A percentile compares a stretch with the other conserved stretches of the same genome.
phyloP scores from a whole-genome alignment of 345 rosid species.

The Rubroshorea leprosula region DNA sequence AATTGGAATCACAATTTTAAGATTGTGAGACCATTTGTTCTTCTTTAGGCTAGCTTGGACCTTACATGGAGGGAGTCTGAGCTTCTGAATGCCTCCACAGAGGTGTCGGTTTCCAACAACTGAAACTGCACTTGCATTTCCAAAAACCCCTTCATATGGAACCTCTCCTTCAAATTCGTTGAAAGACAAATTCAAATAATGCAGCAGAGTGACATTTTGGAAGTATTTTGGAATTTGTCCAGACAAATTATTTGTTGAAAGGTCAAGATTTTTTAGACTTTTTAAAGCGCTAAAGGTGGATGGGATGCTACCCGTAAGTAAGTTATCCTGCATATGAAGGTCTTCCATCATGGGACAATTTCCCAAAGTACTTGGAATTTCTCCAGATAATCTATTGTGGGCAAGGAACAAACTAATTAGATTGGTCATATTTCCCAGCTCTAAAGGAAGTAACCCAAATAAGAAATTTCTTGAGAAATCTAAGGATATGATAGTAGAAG shows the following conservation, averaged over 20 bases:
- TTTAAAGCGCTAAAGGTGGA: constrained; percentile 10
- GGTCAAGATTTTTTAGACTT: constrained; percentile 14
- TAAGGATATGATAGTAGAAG: constrained; percentile 3
- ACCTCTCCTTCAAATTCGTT: constrained; percentile 20
- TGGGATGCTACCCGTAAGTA: constrained; percentile 17
- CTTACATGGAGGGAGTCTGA: constrained; percentile 9
- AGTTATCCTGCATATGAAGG: constrained; percentile 1
- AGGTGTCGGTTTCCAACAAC: constrained; percentile 14
- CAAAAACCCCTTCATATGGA: constrained; percentile 13
- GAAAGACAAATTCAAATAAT: constrained; percentile 16
- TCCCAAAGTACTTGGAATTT: constrained; percentile 17
- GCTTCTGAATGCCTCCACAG: constrained; percentile 10
- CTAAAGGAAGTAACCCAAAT: neutral
- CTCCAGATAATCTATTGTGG: constrained; percentile 13
- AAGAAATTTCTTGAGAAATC: constrained; percentile 1
- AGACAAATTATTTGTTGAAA: constrained; percentile 19
- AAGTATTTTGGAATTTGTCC: constrained; percentile 17
- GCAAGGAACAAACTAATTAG: constrained; percentile 7
- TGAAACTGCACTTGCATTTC: constrained; percentile 9
- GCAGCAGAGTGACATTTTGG: neutral
- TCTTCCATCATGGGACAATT: constrained; percentile 12
- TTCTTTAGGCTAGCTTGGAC: neutral
- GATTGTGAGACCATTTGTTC: neutral
- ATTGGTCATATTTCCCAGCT: constrained; percentile 8
- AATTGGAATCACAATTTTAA: neutral